Percentiles rank a stretch among this genome's conserved stretches.
Evolutionary conservation across 148 eudicot species (phyloP).

Genomic region (Tetragonia tetragonoides): DNA sequence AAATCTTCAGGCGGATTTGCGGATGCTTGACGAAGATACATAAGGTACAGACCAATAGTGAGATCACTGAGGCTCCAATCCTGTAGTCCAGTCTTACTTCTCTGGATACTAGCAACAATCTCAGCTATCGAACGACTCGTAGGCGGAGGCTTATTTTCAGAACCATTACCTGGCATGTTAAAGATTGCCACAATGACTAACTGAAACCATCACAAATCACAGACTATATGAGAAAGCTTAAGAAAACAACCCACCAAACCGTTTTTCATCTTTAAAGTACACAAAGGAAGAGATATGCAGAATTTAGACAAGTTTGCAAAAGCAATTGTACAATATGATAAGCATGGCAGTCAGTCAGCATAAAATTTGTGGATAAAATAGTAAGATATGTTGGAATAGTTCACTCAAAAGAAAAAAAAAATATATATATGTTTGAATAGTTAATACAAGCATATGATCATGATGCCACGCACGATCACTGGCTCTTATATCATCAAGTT

Average conservation of each 20-base stretch:
- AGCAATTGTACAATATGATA: neutral
- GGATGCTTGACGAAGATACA: constrained; percentile 88
- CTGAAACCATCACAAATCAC: constrained; percentile 5
- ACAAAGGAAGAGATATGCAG: neutral
- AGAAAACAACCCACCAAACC: neutral
- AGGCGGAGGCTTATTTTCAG: constrained; percentile 54
- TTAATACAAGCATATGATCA: neutral
- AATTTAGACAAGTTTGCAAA: too few relatives aligned
- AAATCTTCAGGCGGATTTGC: constrained; percentile 58
- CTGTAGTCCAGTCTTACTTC: constrained; percentile 74
- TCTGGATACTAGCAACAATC: constrained; percentile 72
- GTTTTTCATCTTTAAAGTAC: neutral
- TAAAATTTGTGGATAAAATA: neutral
- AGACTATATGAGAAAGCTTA: neutral
- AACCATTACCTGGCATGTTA: constrained; percentile 45
- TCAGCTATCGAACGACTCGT: constrained; percentile 65
- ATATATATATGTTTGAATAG: too few relatives aligned
- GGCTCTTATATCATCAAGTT: neutral
- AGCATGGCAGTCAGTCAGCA: neutral
- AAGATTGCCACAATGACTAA: constrained; percentile 17
- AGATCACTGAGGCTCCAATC: constrained; percentile 96
- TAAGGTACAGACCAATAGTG: constrained; percentile 82
- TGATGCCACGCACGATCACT: neutral
- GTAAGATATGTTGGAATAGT: neutral
- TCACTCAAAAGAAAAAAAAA: too few relatives aligned